phyloP scores from a whole-genome alignment of 441 rosid species.

The Mallotus repandus region DNA sequence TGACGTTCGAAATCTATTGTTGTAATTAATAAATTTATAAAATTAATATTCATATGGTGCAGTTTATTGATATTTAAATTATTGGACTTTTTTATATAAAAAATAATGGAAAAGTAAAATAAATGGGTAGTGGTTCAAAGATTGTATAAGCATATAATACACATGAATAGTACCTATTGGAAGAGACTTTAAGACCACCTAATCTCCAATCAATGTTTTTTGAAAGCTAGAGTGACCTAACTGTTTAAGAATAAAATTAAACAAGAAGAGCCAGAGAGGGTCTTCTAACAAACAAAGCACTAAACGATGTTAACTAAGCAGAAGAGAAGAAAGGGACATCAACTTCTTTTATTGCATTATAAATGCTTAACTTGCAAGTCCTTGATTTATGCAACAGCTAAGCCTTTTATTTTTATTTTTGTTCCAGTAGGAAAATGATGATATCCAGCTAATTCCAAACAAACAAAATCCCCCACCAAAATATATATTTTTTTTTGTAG shows the following conservation, averaged over 20 bases:
- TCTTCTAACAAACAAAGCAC: neutral
- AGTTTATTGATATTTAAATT: no score
- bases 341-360: conserved; percentile 9
- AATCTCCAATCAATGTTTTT: no score
- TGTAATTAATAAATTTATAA: no score
- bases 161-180: neutral
- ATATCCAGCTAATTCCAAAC: conserved; percentile 28
- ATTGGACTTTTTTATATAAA: no score
- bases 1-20: no score
- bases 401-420: neutral
- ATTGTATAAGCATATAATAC: no score
- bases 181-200: no score
- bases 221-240: neutral
- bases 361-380: neutral
- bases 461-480: neutral
- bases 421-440: conserved; percentile 9
- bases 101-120: no score
- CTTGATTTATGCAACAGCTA: conserved; percentile 21
- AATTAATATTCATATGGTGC: no score
- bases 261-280: neutral
- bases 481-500: neutral
- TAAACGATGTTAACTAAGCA: neutral
- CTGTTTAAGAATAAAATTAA: neutral
- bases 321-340: neutral
- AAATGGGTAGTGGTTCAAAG: no score